These are phyloP conservation scores for Paraphoma sp. DNA, from an alignment of 2,329 filamentous ascomycete species.

Conservation along the genomic window DNA sequence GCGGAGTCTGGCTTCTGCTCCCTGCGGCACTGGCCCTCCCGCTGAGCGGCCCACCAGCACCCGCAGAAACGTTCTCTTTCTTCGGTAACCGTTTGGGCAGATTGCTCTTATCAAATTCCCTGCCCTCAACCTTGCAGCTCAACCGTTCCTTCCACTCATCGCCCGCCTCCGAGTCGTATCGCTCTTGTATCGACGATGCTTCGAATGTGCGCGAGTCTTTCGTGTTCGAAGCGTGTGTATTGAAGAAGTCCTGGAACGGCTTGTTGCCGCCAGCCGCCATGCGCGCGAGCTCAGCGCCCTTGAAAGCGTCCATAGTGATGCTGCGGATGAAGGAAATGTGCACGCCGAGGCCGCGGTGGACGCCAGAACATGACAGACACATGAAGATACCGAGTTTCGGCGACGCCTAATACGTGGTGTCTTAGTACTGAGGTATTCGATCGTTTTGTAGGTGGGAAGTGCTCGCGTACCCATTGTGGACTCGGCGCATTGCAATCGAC, in stretches of 20 bases:
- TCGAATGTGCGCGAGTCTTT: conserved; percentile 69
- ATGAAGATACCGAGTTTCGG: conserved; percentile 99
- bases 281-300: conserved; percentile 86
- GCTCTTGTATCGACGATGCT: conserved; percentile 85
- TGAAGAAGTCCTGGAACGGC: conserved; percentile 86
- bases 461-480: conserved; percentile 84
- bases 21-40: conserved; percentile 44
- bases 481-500: conserved; percentile 95
- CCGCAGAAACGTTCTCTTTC: conserved; percentile 34
- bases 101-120: conserved; percentile 77
- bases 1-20: conserved; percentile 48
- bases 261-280: conserved; percentile 94
- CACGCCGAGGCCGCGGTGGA: conserved; percentile 92
- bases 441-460: conserved; percentile 3
- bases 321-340: conserved; percentile 98
- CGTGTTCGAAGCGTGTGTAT: conserved; percentile 58
- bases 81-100: conserved; percentile 60
- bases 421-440: conserved; percentile 19
- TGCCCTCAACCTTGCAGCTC: conserved; percentile 84
- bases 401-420: conserved; percentile 61
- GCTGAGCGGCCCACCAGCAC: conserved; percentile 35
- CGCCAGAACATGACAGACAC: conserved; percentile 93
- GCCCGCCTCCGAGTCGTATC: conserved; percentile 87
- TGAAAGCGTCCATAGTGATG: conserved; percentile 99
- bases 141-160: conserved; percentile 96